A percentile compares a stretch with the other conserved stretches of the same genome.
phyloP scores from a whole-genome alignment of 2,329 filamentous ascomycete species.

The Diplodia corticola region DNA sequence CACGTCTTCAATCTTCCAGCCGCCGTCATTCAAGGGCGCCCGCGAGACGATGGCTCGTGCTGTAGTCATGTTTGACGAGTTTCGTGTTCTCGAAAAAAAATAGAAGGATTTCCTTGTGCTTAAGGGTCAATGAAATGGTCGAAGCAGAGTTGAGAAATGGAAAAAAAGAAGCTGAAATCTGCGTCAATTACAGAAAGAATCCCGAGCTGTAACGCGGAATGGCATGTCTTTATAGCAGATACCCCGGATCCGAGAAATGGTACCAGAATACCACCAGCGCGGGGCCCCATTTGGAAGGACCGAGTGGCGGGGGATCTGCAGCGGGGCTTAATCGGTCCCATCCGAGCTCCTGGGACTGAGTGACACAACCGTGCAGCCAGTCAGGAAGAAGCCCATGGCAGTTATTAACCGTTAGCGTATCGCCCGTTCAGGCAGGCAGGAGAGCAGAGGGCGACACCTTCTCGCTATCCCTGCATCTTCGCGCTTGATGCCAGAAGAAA shows the following conservation, averaged over 20 bases:
- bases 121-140: neutral
- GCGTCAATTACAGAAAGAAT: neutral
- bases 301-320: slow-evolving; percentile 17
- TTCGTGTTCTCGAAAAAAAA: too few relatives aligned
- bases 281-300: neutral
- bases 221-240: neutral
- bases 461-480: too few relatives aligned
- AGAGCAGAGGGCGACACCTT: too few relatives aligned
- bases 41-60: slow-evolving; percentile 42
- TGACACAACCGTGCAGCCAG: neutral
- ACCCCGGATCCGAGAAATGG: neutral
- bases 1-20: slow-evolving; percentile 45
- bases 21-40: slow-evolving; percentile 37
- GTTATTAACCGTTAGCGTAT: neutral
- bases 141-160: neutral
- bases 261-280: neutral
- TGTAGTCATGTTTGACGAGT: neutral
- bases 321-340: neutral
- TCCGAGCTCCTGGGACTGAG: neutral
- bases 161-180: neutral
- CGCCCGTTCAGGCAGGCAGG: too few relatives aligned
- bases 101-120: neutral
- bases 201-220: neutral
- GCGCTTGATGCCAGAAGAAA: too few relatives aligned
- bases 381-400: neutral